Conservation (phyloP, 2,329 filamentous ascomycete genomes). For the Rutstroemia sp. region DNA sequence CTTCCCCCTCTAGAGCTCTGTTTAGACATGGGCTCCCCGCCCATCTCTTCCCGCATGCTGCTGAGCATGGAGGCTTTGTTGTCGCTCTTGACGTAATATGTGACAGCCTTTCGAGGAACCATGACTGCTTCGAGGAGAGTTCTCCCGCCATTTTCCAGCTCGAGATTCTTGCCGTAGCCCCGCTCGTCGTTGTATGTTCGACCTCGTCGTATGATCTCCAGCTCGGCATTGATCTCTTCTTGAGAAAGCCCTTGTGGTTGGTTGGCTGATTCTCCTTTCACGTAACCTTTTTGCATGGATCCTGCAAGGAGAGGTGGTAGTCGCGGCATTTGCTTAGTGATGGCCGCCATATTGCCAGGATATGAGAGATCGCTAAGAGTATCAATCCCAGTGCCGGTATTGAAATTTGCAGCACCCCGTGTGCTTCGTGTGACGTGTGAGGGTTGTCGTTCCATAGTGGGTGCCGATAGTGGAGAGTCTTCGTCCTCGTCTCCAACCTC, state of each 20-base stretch:
- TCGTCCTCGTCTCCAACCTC: conserved; percentile 44
- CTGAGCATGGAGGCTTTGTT: conserved; percentile 12
- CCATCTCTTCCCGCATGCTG: conserved; percentile 9
- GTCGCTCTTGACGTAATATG: conserved; percentile 9
- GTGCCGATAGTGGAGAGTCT: conserved; percentile 41
- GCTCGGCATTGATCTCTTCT: conserved; percentile 18
- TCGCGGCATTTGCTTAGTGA: conserved; percentile 26
- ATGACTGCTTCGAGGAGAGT: conserved; percentile 21
- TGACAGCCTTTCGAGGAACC: neutral
- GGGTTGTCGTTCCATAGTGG: conserved; percentile 54
- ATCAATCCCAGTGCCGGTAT: conserved; percentile 51
- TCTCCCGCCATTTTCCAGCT: conserved; percentile 24
- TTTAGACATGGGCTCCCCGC: conserved; percentile 15
- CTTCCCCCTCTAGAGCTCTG: conserved; percentile 11
- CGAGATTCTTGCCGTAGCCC: conserved; percentile 25
- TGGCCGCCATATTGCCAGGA: conserved; percentile 43
- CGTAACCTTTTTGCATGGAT: conserved; percentile 21
- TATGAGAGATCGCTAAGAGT: conserved; percentile 52
- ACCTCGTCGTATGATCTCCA: conserved; percentile 25
- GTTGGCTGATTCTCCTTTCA: conserved; percentile 18
- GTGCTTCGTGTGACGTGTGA: conserved; percentile 60
- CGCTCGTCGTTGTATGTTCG: conserved; percentile 25
- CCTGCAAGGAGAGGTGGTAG: conserved; percentile 24
- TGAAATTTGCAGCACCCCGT: conserved; percentile 40
- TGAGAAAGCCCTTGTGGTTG: conserved; percentile 12